Evolutionary conservation across 2,329 filamentous ascomycete species (phyloP).

Genomic region (Fonsecaea nubica): DNA sequence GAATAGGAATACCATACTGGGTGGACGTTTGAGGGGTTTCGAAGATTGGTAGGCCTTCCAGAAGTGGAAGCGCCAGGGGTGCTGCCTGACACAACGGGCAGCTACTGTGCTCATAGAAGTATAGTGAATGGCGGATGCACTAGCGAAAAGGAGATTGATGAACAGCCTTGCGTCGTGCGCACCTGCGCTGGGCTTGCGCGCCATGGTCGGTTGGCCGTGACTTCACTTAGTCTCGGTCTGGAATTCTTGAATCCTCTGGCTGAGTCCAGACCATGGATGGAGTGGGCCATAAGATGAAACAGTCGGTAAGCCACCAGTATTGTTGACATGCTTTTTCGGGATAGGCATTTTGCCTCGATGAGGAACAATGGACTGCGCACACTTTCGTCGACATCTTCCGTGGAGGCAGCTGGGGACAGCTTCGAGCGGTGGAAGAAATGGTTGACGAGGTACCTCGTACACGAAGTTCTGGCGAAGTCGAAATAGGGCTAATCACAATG

Average conservation of each 20-base stretch:
- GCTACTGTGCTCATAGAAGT: background rate
- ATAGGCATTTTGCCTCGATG: background rate
- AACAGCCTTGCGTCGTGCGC: background rate
- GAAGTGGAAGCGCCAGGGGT: background rate
- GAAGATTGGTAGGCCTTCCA: background rate
- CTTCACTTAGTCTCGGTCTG: background rate
- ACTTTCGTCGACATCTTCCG: background rate
- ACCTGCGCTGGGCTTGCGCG: background rate
- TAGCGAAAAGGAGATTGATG: background rate
- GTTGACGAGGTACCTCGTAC: background rate
- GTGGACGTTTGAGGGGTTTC: background rate
- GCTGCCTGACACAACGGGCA: background rate
- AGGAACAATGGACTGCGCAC: background rate
- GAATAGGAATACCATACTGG: background rate
- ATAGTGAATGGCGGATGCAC: background rate
- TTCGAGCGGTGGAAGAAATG: background rate
- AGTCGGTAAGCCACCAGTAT: background rate
- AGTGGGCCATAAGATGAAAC: background rate
- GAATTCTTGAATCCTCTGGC: background rate
- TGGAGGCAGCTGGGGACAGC: background rate
- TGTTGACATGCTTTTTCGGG: background rate
- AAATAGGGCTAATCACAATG: background rate
- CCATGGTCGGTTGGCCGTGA: background rate
- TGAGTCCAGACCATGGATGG: background rate
- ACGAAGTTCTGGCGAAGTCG: background rate